phyloP scores from a whole-genome alignment of 352 stramenopile species.

The Pythium coloratum region DNA sequence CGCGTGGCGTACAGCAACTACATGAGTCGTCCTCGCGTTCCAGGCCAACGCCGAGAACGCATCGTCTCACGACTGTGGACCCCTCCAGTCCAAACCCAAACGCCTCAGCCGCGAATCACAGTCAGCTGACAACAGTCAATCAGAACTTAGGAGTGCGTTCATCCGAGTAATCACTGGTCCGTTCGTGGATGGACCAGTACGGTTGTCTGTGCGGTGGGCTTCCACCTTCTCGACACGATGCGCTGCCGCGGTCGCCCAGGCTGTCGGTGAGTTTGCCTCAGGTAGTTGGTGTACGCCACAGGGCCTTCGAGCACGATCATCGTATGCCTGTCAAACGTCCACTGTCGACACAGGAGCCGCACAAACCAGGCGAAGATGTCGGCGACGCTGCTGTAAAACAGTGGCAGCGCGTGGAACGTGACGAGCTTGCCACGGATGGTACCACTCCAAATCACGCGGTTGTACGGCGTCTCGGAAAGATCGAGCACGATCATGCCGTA shows the following conservation, averaged over 20 bases:
- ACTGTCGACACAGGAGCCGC: slow-evolving; percentile 3
- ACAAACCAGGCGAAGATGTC: not conserved
- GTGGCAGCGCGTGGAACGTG: not conserved
- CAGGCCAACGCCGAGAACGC: not conserved
- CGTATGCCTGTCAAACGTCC: not conserved
- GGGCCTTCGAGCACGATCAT: not conserved
- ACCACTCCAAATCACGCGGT: not conserved
- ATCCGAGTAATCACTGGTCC: too few relatives aligned
- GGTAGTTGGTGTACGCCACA: not conserved
- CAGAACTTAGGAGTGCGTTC: too few relatives aligned
- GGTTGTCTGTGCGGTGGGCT: too few relatives aligned
- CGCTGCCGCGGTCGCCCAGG: too few relatives aligned
- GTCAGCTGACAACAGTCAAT: too few relatives aligned
- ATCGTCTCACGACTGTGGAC: not conserved
- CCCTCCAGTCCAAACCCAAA: not conserved
- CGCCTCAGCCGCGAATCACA: not conserved
- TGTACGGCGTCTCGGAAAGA: not conserved
- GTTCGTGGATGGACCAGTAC: too few relatives aligned
- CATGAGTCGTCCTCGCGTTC: not conserved
- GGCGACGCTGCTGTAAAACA: not conserved
- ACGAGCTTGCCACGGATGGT: not conserved
- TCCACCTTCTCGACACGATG: not conserved
- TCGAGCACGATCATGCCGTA: not conserved
- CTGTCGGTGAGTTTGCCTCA: not conserved
- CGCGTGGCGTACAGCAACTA: not conserved